Evolutionary conservation across 805 yeast genomes (phyloP).

Genomic region (Clavispora fructus): DNA sequence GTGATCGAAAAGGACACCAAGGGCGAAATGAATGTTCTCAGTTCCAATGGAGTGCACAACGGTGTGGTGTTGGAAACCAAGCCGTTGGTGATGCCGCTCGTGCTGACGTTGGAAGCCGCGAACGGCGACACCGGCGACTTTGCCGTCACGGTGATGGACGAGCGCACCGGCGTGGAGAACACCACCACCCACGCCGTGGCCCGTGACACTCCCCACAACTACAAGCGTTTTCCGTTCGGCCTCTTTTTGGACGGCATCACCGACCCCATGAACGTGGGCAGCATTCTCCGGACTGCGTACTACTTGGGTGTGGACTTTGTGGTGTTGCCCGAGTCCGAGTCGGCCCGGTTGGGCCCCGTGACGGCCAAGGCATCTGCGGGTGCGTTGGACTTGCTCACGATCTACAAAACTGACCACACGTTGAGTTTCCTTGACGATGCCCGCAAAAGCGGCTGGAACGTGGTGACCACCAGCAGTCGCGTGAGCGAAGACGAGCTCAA

Average conservation of each 20-base stretch:
- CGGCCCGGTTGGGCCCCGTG: constrained; percentile 71
- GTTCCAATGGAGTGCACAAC: constrained; percentile 73
- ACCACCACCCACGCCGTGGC: constrained; percentile 13
- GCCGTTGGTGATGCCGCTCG: constrained; percentile 37
- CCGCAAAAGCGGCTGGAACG: constrained; percentile 60
- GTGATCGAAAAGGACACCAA: constrained; percentile 33
- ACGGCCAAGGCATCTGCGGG: constrained; percentile 83
- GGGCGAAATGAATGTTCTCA: constrained; percentile 54
- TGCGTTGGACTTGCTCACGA: constrained; percentile 67
- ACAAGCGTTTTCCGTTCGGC: constrained; percentile 51
- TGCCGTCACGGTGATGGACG: constrained; percentile 14
- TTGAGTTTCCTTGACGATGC: constrained; percentile 55
- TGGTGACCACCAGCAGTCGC: constrained; percentile 55
- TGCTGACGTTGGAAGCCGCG: constrained; percentile 23
- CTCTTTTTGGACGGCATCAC: constrained; percentile 72
- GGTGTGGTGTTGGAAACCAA: constrained; percentile 70
- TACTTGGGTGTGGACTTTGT: constrained; percentile 80
- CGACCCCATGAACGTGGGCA: constrained; percentile 87
- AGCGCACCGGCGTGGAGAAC: constrained; percentile 11
- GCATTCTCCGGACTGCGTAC: constrained; percentile 72
- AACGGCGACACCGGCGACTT: constrained; percentile 15
- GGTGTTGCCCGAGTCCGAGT: constrained; percentile 60
- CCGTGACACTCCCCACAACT: constrained; percentile 17
- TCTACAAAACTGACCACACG: constrained; percentile 56
- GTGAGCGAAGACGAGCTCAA: constrained; percentile 18